Evolutionary conservation across 2,329 filamentous ascomycete genomes (phyloP), one percentile per base, ranked within the genome.

Genomic region (Trichoderma citrinoviride): DNA sequence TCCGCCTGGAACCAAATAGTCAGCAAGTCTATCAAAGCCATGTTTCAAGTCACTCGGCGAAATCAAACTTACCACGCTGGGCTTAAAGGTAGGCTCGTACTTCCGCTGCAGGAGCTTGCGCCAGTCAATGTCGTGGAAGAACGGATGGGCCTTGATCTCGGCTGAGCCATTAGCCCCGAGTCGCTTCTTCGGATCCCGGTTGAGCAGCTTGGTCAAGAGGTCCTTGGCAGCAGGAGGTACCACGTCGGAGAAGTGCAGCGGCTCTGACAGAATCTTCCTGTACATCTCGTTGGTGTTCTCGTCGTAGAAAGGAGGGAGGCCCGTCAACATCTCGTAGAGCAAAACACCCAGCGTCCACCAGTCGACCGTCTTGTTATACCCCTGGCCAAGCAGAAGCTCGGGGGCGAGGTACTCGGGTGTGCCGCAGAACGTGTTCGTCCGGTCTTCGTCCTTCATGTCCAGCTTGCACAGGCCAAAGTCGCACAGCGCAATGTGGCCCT

Each of bases 201-300:
- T 95, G 60, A 99, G 85, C 40, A 99, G 85, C 76, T 92, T 92
- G 21, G 90, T 93, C 61, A 99, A 81, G 44, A 99, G 86, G 76
- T 98, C 94, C 77, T 96, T 93, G 67, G 95, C 95, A 46, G 94
- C 93, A 0, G 92, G 90, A 12, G 95, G 95, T 33, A 98, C 94
- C 37, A 97, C 88, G 71, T 98, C 94, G 17, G 94, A 93, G 84
- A 98, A 98, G 76, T 97, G 93, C 55, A 99, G 83, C 25, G 95
- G 94, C 78, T 98, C 95, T 65, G 93, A 94, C 55, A 98, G 82
- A 73, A 99, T 99, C 85, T 99, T 99, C 77, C 93, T 90, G 78
- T 99, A 98, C 95, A 96, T 98, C 79, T 98, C 94, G 78, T 98
- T 98, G 67, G 93, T 97, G 80, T 97, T 97, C 79, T 99, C 95